Base-by-base conservation (phyloP, 768 basidiomycete genomes). In the Phylloporus sp. region DNA sequence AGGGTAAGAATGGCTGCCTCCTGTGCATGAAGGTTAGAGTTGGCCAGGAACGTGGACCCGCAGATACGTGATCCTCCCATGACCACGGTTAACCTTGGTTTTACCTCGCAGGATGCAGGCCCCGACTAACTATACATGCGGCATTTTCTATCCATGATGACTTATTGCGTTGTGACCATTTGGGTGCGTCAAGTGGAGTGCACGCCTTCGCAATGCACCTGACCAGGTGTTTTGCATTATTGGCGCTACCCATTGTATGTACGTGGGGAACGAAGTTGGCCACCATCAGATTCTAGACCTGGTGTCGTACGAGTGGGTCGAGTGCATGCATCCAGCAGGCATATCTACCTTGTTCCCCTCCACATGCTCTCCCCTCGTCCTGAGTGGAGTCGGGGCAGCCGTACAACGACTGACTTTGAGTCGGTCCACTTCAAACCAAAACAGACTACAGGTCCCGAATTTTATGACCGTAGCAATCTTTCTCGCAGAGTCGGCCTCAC, bases 401-500 rank as follows among this genome's bases (percentile, higher is more conserved):
- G 49, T 38, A 45, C 55, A 3, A 39, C 50, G 1, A 35, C 55
- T 15, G 58, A 58, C 55, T 68, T 55, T 9, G 61, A 63, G 40
- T 54, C 53, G 18, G 52, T 62, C n/a, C 9, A 51, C 36, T 58
- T 59, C 48, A 52, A 59, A 38, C 41, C 35, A n/a, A 66, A 50
- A 40, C 62, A 59, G 22, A 62, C 55, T 8, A 47, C 62, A 5
- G 55, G 64, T 5, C 56, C 58, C 43, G 59, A 66, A 13, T 64
- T 64, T 34, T 69, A 64, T 34, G 60, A 68, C 45, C 60, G 60
- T 27, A 63, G 67, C 51, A 52, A 57, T 6, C 45, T 53, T 10
- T 61, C 62, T 9, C 63, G 69, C 42, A 53, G 16, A 24, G 12
- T 58, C 2, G 54, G 57, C 48, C 58, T 69, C 40, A 46, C 54